Evolutionary conservation across 2,329 filamentous ascomycete species (phyloP), one percentile per base, ranked within the genome.

Genomic region (Fusarium temperatum): DNA sequence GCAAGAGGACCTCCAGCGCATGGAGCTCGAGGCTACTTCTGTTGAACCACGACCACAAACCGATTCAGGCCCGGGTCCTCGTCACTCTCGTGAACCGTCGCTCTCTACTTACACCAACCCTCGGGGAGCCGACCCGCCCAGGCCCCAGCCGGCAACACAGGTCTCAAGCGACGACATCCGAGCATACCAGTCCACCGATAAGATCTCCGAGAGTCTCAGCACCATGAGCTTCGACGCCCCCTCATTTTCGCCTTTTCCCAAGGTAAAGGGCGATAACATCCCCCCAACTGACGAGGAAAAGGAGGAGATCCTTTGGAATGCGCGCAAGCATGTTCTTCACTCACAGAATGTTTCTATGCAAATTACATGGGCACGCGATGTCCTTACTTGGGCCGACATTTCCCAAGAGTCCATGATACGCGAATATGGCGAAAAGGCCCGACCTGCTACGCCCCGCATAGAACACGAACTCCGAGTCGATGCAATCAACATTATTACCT

Each of bases 281-380:
- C 96, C 96, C 18, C 94, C 94, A 3, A 95, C 94, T 65, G 95
- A 98, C 82, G 95, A 98, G 76, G 94, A 98, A 80, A 95, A 97
- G 83, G 96, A 98, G 82, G 91, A 93, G 36, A 95, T 94, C 55
- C 84, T 99, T 60, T 96, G 97, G 85, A 92, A 92, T 80, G 94
- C 95, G 39, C 91, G 96, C 63, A 85, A 93, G 70, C 89, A 93
- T 67, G 96, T 98, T 41, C 87, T 99, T 72, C 94, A 95, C 80
- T 98, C 95, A 53, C 97, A 97, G 79, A 95, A 99, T 81, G 94
- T 97, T 55, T 92, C 97, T 77, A 97, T 97, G 91, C 96, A 99
- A 85, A 89, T 99, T 78, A 94, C 94, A 69, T 99, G 96, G 96
- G 96, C 96, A 45, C 93, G 97, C 80, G 96, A 98, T 83, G 92